These are phyloP conservation scores for Camelina neglecta DNA, from an alignment of 345 rosid species.

Conservation along the genomic window DNA sequence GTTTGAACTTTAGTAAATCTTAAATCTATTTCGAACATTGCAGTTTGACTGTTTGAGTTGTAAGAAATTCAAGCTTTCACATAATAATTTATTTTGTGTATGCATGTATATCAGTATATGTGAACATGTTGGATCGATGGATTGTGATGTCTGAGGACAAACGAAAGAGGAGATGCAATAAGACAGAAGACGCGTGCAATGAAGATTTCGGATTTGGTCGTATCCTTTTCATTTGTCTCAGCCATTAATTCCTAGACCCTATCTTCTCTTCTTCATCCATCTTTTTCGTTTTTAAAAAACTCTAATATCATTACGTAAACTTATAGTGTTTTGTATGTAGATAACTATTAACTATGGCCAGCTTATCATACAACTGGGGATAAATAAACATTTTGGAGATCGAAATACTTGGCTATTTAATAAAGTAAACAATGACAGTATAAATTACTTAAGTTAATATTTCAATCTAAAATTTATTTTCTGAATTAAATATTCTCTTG, in stretches of 20 bases:
- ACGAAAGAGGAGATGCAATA: conserved; percentile 27
- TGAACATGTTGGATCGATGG: conserved; percentile 27
- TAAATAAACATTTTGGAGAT: background rate
- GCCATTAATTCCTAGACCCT: conserved; percentile 38
- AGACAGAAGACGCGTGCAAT: conserved; percentile 42
- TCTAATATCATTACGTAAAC: background rate
- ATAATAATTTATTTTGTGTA: background rate
- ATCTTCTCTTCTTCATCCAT: conserved; percentile 36
- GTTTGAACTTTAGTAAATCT: background rate
- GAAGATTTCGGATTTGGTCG: conserved; percentile 41
- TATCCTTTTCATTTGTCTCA: conserved; percentile 46
- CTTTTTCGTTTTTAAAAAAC: background rate
- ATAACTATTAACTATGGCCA: background rate
- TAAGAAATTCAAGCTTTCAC: too few relatives aligned
- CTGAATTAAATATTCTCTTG: too few relatives aligned
- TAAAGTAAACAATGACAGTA: too few relatives aligned
- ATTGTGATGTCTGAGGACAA: conserved; percentile 33
- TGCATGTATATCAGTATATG: conserved; percentile 1
- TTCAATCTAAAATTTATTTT: too few relatives aligned
- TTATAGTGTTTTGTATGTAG: background rate
- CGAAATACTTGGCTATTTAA: too few relatives aligned
- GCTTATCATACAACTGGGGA: background rate
- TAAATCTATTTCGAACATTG: background rate
- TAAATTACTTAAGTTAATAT: too few relatives aligned
- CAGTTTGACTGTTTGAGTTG: background rate